Conservation (phyloP, 1,139 yeast genomes). For the Geotrichum bryndzae region DNA sequence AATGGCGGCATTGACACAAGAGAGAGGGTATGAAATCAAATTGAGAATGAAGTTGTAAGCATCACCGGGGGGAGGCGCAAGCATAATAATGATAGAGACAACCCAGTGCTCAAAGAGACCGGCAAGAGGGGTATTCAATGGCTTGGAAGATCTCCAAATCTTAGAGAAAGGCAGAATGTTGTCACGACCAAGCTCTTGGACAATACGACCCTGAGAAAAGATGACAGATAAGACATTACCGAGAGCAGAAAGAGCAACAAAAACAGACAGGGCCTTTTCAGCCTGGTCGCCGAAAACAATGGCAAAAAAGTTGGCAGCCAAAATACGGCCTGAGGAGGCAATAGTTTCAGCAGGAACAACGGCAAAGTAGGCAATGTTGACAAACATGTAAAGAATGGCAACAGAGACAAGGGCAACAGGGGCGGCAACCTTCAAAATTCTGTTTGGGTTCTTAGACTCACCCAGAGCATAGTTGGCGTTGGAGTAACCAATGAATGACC, state of each 20-base stretch:
- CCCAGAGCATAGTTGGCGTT: conserved; percentile 80
- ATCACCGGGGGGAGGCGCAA: conserved; percentile 70
- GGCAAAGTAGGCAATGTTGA: conserved; percentile 65
- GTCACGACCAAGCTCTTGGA: conserved; percentile 68
- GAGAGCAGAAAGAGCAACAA: conserved; percentile 67
- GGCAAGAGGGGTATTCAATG: conserved; percentile 52
- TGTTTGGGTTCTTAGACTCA: conserved; percentile 66
- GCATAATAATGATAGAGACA: conserved; percentile 48
- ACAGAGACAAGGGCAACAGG: conserved; percentile 60
- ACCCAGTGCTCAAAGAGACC: conserved; percentile 52
- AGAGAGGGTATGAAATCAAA: conserved; percentile 69
- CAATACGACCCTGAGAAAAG: conserved; percentile 71
- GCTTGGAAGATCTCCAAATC: conserved; percentile 48
- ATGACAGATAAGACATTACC: conserved; percentile 77
- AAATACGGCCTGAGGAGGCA: conserved; percentile 56
- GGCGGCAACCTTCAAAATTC: conserved; percentile 64
- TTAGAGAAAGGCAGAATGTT: conserved; percentile 64
- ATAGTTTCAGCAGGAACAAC: conserved; percentile 65
- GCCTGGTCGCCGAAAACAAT: conserved; percentile 65
- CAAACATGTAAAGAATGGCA: conserved; percentile 59
- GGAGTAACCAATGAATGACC: conserved; percentile 52
- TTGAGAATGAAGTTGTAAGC: conserved; percentile 71
- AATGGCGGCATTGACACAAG: conserved; percentile 63
- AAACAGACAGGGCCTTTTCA: conserved; percentile 62
- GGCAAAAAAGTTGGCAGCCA: conserved; percentile 69